phyloP scores from a whole-genome alignment of 2,329 filamentous ascomycete genomes.

The Herpotrichia juniperi region DNA sequence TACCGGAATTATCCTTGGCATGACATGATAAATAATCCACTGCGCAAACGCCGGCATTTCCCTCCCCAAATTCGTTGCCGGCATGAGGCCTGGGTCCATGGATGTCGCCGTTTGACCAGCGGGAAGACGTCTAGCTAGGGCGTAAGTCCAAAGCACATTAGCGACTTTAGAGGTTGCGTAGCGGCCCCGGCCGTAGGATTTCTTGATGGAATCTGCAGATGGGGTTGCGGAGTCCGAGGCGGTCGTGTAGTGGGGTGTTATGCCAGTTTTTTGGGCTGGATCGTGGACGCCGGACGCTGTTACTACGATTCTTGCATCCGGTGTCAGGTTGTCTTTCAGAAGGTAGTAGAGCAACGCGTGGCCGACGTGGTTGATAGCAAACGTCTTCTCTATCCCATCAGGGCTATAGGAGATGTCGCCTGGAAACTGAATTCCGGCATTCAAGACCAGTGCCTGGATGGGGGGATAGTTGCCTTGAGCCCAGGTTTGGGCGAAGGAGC shows the following conservation, averaged over 20 bases:
- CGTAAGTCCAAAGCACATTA: conserved; percentile 58
- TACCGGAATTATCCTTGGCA: conserved; percentile 46
- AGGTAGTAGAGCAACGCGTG: conserved; percentile 59
- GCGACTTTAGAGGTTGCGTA: conserved; percentile 56
- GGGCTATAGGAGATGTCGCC: conserved; percentile 37
- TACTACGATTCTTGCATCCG: conserved; percentile 52
- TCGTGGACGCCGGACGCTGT: conserved; percentile 54
- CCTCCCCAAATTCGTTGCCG: conserved; percentile 52
- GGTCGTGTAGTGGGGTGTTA: conserved; percentile 51
- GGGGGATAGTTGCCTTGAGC: conserved; percentile 43
- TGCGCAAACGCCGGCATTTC: conserved; percentile 29
- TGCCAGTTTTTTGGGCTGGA: conserved; percentile 49
- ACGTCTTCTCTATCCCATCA: conserved; percentile 56
- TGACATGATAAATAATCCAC: conserved; percentile 45
- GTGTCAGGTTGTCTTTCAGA: conserved; percentile 48
- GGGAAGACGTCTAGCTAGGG: conserved; percentile 47
- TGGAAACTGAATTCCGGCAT: conserved; percentile 56
- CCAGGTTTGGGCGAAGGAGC: conserved; percentile 50
- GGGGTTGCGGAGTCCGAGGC: conserved; percentile 56
- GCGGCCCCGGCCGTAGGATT: conserved; percentile 39
- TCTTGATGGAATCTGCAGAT: conserved; percentile 21
- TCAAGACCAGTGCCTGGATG: conserved; percentile 55
- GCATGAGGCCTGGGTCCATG: conserved; percentile 58
- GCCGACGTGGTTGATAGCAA: conserved; percentile 58
- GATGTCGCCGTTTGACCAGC: conserved; percentile 45